phyloP scores from a whole-genome alignment of 2,329 filamentous ascomycete genomes.

The Diaporthe vexans region DNA sequence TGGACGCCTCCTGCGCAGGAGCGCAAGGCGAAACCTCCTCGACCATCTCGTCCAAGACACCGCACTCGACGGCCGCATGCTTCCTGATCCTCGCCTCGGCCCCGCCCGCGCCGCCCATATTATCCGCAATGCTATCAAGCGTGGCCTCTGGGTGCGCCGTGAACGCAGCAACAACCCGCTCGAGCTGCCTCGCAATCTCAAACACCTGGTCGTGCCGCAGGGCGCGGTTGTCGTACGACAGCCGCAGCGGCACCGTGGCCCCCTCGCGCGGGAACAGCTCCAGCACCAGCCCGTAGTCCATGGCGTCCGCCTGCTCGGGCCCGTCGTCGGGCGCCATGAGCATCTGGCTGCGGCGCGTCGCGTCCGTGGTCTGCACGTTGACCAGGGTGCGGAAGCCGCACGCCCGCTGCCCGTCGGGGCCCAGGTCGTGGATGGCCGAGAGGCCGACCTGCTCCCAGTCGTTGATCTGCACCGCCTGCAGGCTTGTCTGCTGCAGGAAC shows the following conservation, averaged over 20 bases:
- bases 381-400: conserved; percentile 6
- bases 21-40: background rate
- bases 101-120: background rate
- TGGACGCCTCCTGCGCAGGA: background rate
- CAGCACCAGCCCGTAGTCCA: conserved; percentile 14
- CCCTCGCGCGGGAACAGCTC: conserved; percentile 16
- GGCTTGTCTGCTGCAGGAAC: conserved; percentile 1
- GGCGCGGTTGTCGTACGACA: conserved; percentile 6
- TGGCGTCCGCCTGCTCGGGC: background rate
- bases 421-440: conserved; percentile 11
- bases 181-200: conserved; percentile 15
- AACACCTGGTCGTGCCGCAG: conserved; percentile 4
- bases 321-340: background rate
- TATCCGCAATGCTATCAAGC: background rate
- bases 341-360: background rate
- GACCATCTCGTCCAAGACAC: conserved; percentile 1
- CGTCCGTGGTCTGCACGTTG: conserved; percentile 11
- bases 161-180: background rate
- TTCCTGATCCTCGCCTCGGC: background rate
- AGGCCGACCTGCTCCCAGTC: conserved; percentile 19
- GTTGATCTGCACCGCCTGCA: conserved; percentile 15
- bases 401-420: conserved; percentile 1
- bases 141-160: background rate
- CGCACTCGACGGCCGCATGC: conserved; percentile 6
- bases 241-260: background rate